Evolutionary conservation across 495 filamentous ascomycete genomes (phyloP), one percentile per base, ranked within the genome.

Genomic region (Neurospora africana): DNA sequence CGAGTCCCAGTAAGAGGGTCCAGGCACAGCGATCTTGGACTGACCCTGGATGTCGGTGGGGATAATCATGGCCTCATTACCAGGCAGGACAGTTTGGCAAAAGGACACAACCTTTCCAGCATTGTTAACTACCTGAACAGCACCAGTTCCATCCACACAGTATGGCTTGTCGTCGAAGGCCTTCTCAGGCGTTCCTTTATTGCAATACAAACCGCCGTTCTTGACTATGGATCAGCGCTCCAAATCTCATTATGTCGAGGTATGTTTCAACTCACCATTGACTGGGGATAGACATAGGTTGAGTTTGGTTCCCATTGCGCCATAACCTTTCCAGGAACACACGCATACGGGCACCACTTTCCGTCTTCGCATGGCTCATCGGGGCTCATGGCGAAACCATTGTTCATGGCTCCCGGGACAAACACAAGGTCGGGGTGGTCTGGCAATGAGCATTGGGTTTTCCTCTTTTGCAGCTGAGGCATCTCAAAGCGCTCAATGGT

Each of bases 61-160:
- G 78, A 94, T 95, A 74, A 94, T 82, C 92, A 95, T 95, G 70
- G 91, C 90, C 82, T 95, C 92, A 78, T 93, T 92, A n/a, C 92
- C 92, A 15, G 92, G 92, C 69, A 94, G 80, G 43, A 93, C 91
- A 4, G 92, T 95, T 78, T 95, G 92, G 77, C 92, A 95, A 79
- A 94, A 91, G 4, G 92, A 86, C 19, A 94, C 88, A 21, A 84
- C 71, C 68, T 84, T 82, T 33, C 86, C 83, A 68, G 85, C 85
- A 76, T 89, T 90, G 80, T 93, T 94, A 68, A 87, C 83, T 40
- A 84, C 88, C 58, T 82, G 80, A 37, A 95, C 85, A 5, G 87
- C 73, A 68, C 91, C 91, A 15, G 88, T 89, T 38, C 91, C 91
- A 70, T 89, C 87, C 71, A 89, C 86, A 77, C 92, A 95, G 82